A percentile compares a stretch with the other conserved stretches of the same genome.
phyloP scores from a whole-genome alignment of 225 moss, liverwort and hornwort species.

The Sphagnum contortum region DNA sequence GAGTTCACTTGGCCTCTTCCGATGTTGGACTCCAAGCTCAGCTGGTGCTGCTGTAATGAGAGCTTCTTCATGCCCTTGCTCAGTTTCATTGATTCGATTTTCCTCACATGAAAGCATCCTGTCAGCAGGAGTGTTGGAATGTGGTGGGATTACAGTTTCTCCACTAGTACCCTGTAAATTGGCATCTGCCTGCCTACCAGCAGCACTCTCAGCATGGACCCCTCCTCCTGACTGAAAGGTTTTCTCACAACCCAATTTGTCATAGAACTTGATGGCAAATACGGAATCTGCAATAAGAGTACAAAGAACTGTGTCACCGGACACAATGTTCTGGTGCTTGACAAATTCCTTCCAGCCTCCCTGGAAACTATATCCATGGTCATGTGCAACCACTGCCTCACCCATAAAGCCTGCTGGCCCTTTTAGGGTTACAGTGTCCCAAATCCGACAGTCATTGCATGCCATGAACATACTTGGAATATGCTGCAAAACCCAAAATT shows the following conservation, averaged over 20 bases:
- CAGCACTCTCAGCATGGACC: conserved; percentile 4
- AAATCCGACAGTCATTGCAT: conserved; percentile 25
- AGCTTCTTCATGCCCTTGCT: conserved; percentile 14
- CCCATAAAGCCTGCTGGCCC: conserved; percentile 41
- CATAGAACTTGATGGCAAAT: conserved; percentile 31
- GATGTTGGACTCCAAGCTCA: conserved; percentile 22
- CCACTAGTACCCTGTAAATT: no score
- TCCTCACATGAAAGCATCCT: no score
- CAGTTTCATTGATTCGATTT: neutral
- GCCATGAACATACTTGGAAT: conserved; percentile 37
- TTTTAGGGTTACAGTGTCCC: conserved; percentile 28
- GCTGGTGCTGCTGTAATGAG: conserved; percentile 8
- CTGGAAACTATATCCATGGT: conserved; percentile 33
- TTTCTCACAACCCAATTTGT: conserved; percentile 35
- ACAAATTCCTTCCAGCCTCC: conserved; percentile 37
- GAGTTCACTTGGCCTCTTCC: conserved; percentile 36
- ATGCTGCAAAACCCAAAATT: conserved; percentile 18
- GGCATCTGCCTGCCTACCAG: no score
- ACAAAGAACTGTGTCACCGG: conserved; percentile 32
- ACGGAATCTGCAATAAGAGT: conserved; percentile 30
- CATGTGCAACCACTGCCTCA: conserved; percentile 21
- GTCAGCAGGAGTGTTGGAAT: no score
- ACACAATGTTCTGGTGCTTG: conserved; percentile 24
- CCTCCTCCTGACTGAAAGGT: conserved; percentile 11
- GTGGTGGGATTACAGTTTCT: no score